These are phyloP conservation scores for Suillus bovinus DNA, from an alignment of 768 basidiomycete genomes.

Conservation along the genomic window DNA sequence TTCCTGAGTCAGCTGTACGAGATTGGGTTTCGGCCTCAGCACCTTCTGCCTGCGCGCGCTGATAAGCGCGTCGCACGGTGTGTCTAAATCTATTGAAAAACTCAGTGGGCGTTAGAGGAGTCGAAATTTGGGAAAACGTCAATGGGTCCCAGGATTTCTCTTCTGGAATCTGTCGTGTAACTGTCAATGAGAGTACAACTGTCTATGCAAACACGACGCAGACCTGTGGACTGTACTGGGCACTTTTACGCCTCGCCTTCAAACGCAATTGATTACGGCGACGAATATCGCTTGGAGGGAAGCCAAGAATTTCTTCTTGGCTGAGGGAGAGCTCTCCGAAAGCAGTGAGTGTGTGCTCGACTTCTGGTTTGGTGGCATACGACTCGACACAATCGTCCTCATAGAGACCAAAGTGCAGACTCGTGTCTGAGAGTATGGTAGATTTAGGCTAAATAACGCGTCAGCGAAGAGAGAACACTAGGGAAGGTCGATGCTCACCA, in stretches of 20 bases:
- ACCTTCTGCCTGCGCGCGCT: background rate
- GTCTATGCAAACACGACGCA: background rate
- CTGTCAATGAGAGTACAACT: background rate
- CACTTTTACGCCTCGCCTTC: slow-evolving; percentile 12
- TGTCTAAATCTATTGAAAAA: background rate
- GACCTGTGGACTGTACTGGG: background rate
- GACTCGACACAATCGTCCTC: background rate
- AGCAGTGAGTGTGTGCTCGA: slow-evolving; percentile 42
- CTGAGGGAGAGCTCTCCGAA: slow-evolving; percentile 49
- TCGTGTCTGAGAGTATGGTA: background rate
- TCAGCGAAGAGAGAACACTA: background rate
- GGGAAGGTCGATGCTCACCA: background rate
- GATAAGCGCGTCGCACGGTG: background rate
- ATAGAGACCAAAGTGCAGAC: background rate
- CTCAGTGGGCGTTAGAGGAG: background rate
- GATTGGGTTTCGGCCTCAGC: background rate
- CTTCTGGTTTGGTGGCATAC: slow-evolving; percentile 21
- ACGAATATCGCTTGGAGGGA: background rate
- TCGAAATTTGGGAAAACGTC: background rate
- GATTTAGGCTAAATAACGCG: background rate
- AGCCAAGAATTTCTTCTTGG: slow-evolving; percentile 37
- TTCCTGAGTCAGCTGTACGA: background rate
- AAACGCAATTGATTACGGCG: slow-evolving; percentile 22
- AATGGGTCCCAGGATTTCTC: background rate
- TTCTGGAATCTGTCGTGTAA: background rate